Base-by-base conservation (phyloP, 2,329 filamentous ascomycete species). In the Pyricularia sp. region DNA sequence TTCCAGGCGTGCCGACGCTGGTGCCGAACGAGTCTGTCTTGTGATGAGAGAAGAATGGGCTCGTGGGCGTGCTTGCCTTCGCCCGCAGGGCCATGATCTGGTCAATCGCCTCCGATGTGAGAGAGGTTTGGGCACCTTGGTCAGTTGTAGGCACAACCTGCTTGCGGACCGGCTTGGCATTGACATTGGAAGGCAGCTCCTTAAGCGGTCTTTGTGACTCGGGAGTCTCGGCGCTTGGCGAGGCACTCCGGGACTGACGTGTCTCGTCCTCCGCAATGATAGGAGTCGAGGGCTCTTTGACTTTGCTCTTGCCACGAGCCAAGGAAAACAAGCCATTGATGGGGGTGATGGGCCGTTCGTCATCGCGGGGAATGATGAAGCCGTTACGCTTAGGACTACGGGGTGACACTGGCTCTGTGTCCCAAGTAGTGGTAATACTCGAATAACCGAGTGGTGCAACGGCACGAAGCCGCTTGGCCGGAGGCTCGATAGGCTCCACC, bases 91-190 rank as follows among this genome's bases (percentile, higher is more conserved):
- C 31, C 63, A 64, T 30, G 71, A 96, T 81, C 65, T 85, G 83
- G 69, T 96, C 92, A 68, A 96, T 91, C 65, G 89, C 87, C 62
- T 89, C 84, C 0, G 90, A 84, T n/a, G 91, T 96, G 33, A 97
- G 79, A 53, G 88, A 82, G 28, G 93, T 97, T 76, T 97, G 93
- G 16, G 89, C 88, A 64, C 87, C 84, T 69, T 89, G 88, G 70
- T 96, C 91, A 24, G 81, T 78, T 67, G 82, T 88, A 65, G 77
- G 74, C 55, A 77, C 67, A 26, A 72, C 64, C 26, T 68, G 70
- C 70, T 78, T 82, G 65, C 77, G 79, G 7, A 68, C 62, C 28
- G 76, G 70, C 24, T 76, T 77, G 63, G 74, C 71, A 66, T 74
- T 76, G 3, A 79, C 75, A 70, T 89, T 89, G 64, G 78, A 77